Percentiles rank a stretch among this genome's conserved stretches.
Evolutionary conservation across 371 early-diverging fungal species (phyloP).

Genomic region (Haplosporangium sp.): DNA sequence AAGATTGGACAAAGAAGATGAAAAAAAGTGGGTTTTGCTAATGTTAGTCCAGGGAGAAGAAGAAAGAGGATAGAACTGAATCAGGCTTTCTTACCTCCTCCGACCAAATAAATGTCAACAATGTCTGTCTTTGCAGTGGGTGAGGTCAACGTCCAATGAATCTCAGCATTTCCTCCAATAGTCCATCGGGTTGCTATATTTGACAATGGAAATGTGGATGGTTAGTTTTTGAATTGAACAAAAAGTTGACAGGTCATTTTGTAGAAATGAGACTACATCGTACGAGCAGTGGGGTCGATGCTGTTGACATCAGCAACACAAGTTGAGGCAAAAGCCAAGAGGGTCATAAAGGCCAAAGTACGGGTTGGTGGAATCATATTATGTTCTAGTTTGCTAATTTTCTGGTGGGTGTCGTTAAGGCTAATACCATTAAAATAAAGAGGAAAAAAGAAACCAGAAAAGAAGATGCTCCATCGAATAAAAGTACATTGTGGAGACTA

Average conservation of each 20-base stretch:
- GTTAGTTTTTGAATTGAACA: not conserved
- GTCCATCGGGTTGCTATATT: slow-evolving; percentile 29
- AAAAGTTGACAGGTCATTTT: not conserved
- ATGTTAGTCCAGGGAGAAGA: not conserved
- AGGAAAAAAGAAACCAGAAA: not conserved
- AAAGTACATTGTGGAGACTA: not conserved
- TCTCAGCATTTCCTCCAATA: slow-evolving; percentile 15
- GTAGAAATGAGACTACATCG: not conserved
- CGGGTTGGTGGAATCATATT: slow-evolving; percentile 8
- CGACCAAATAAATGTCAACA: slow-evolving; percentile 30
- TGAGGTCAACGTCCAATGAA: slow-evolving; percentile 24
- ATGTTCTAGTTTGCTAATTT: not conserved
- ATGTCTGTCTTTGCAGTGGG: slow-evolving; percentile 8
- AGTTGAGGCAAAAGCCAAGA: slow-evolving; percentile 17
- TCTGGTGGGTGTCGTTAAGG: not conserved
- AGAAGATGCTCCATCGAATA: not conserved
- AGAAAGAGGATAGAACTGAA: not conserved
- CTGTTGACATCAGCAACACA: slow-evolving; percentile 17
- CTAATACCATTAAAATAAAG: not conserved
- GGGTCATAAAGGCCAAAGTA: slow-evolving; percentile 5
- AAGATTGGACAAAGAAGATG: not conserved
- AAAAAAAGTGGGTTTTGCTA: too few species aligned
- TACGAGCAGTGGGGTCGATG: slow-evolving; percentile 21
- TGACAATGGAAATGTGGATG: not conserved
- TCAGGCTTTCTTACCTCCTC: slow-evolving; percentile 20